Evolutionary conservation across 306 rosid species (phyloP).

Genomic region (Cicer yamashitae): DNA sequence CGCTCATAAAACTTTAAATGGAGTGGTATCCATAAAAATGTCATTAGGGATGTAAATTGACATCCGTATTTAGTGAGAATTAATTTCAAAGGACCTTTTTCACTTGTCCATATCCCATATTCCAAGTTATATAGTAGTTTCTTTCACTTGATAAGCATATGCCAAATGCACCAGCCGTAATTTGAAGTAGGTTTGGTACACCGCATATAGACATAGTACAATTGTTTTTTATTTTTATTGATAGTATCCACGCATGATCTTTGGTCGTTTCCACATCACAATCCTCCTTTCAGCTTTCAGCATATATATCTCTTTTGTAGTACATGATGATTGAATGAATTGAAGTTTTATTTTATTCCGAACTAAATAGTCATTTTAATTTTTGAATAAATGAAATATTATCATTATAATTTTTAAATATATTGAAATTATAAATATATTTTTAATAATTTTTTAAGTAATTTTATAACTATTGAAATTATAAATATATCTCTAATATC

Average conservation of each 20-base stretch:
- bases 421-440: too few species aligned
- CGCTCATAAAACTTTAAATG: too few species aligned
- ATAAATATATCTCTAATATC: too few species aligned
- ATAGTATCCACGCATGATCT: constrained; percentile 31
- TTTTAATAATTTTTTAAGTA: too few species aligned
- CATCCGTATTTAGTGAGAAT: background rate
- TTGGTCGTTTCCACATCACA: constrained; percentile 19
- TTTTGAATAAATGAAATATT: too few species aligned
- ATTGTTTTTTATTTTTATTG: constrained; percentile 25
- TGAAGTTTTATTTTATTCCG: too few species aligned
- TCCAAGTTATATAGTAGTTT: background rate
- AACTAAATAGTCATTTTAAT: too few species aligned
- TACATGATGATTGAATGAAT: background rate
- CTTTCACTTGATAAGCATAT: background rate
- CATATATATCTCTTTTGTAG: background rate
- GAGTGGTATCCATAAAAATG: too few species aligned
- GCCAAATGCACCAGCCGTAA: constrained; percentile 21
- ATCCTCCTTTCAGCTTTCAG: background rate
- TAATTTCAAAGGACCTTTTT: background rate
- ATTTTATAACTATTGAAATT: too few species aligned
- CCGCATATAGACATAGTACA: constrained; percentile 20
- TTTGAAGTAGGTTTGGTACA: constrained; percentile 12
- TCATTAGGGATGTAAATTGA: too few species aligned
- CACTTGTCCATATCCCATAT: constrained; percentile 21
- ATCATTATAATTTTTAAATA: too few species aligned